Percentiles rank a stretch among this genome's conserved stretches.
These are phyloP conservation scores for Hydnomerulius pinastri DNA, from an alignment of 768 basidiomycete genomes.

Conservation along the genomic window DNA sequence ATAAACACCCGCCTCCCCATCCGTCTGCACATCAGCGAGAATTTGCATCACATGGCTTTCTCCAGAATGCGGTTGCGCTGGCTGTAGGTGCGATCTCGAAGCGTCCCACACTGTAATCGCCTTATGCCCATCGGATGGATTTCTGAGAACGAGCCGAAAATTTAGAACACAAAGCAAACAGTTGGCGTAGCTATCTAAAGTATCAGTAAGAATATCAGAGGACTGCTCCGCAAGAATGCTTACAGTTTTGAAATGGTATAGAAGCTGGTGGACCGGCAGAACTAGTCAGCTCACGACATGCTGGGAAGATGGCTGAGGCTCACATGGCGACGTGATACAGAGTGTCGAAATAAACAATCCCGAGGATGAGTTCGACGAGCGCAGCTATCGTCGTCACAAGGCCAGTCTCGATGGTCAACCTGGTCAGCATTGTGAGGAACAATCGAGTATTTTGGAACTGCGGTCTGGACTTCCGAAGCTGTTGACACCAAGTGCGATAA, in stretches of 20 bases:
- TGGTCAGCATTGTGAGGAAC: conserved; percentile 13
- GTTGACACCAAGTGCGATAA: background rate
- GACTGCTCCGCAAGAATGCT: background rate
- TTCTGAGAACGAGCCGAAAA: conserved; percentile 11
- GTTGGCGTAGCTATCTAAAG: conserved; percentile 15
- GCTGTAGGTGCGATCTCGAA: background rate
- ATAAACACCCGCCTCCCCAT: too few relatives aligned
- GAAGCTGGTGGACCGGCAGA: conserved; percentile 15
- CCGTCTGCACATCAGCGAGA: too few relatives aligned
- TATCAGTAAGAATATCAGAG: background rate
- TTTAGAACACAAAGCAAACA: conserved; percentile 18
- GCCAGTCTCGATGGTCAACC: conserved; percentile 26
- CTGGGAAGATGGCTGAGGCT: background rate
- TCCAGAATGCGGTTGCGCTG: background rate
- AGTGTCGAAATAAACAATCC: background rate
- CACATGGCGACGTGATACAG: conserved; percentile 21
- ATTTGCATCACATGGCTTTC: background rate
- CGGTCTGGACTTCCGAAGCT: conserved; percentile 18
- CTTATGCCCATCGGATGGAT: background rate
- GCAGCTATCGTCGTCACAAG: conserved; percentile 20
- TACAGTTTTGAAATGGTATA: conserved; percentile 18
- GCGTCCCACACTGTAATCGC: conserved; percentile 8
- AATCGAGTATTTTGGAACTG: conserved; percentile 3
- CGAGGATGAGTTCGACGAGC: conserved; percentile 18
- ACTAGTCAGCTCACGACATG: background rate